Conservation (phyloP, 176 grass and related monocot genomes). For the Raddia distichophylla region DNA sequence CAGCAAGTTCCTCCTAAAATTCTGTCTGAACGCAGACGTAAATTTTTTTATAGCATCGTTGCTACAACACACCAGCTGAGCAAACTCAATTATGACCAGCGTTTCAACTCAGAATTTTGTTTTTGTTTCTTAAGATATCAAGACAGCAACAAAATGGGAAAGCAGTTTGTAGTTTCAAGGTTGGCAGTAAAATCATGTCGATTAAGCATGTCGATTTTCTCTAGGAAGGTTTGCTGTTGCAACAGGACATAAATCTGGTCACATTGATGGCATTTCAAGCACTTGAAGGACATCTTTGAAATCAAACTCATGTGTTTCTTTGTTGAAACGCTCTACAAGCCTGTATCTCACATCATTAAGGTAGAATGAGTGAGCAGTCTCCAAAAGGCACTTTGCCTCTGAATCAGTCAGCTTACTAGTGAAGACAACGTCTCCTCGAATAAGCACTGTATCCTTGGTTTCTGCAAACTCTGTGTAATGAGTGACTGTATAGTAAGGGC, state of each 20-base stretch:
- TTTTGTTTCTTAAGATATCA: not conserved
- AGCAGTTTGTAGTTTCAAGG: not conserved
- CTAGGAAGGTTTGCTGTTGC: not conserved
- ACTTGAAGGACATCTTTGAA: constrained; percentile 81
- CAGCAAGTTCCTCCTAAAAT: not conserved
- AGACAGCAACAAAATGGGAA: not conserved
- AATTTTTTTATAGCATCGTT: not conserved
- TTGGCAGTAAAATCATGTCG: not conserved
- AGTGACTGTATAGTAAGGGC: constrained; percentile 79
- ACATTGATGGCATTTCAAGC: constrained; percentile 87
- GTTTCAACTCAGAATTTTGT: not conserved
- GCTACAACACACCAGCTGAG: not conserved
- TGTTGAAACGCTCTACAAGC: constrained; percentile 92
- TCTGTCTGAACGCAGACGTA: not conserved
- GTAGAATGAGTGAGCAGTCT: constrained; percentile 88
- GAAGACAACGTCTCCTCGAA: constrained; percentile 91
- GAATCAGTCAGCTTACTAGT: constrained; percentile 80
- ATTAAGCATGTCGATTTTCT: not conserved
- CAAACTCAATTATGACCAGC: not conserved
- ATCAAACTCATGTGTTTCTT: constrained; percentile 80
- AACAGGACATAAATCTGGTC: constrained; percentile 32
- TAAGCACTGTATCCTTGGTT: constrained; percentile 74
- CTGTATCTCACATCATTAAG: constrained; percentile 81
- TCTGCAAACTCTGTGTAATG: constrained; percentile 84
- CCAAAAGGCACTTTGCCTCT: constrained; percentile 82